phyloP scores from a whole-genome alignment of 129 eudicot species.

The Arctium lappa region DNA sequence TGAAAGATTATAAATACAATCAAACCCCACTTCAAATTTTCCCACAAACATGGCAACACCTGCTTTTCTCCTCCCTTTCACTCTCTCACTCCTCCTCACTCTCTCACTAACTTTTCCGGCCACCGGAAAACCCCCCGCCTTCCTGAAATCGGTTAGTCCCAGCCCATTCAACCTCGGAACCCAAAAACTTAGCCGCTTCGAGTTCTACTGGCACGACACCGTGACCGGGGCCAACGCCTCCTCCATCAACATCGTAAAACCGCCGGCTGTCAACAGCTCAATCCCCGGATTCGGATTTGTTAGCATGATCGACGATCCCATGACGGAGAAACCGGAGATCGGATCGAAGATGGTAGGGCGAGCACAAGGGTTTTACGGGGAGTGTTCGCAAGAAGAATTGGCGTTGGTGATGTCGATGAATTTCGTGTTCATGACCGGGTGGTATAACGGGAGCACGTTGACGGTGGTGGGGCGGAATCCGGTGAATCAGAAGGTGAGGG shows the following conservation, averaged over 20 bases:
- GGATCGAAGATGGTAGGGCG: slow-evolving; percentile 41
- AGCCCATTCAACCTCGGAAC: not conserved
- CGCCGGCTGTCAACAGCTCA: not conserved
- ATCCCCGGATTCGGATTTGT: slow-evolving; percentile 25
- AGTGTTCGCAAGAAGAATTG: slow-evolving; percentile 19
- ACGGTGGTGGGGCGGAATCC: slow-evolving; percentile 39
- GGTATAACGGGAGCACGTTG: slow-evolving; percentile 49
- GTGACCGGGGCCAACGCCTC: slow-evolving; percentile 32
- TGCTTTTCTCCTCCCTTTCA: not conserved
- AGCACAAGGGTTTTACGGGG: slow-evolving; percentile 51
- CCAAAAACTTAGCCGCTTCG: slow-evolving; percentile 34
- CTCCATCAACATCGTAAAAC: slow-evolving; percentile 19
- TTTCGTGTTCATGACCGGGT: slow-evolving; percentile 31
- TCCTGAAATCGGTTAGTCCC: not conserved
- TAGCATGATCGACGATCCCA: slow-evolving; percentile 46
- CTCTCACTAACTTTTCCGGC: slow-evolving; percentile 4
- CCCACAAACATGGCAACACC: slow-evolving; percentile 10
- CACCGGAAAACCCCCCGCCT: not conserved
- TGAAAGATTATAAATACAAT: slow-evolving; percentile 13
- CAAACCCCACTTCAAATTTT: not conserved
- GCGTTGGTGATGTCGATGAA: slow-evolving; percentile 45
- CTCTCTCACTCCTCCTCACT: slow-evolving; percentile 11
- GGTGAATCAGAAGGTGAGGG: slow-evolving; percentile 40
- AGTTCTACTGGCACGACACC: slow-evolving; percentile 36
- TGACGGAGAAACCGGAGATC: slow-evolving; percentile 28